A percentile compares a stretch with the other conserved stretches of the same genome.
These are phyloP conservation scores for Hymenoscyphus repandus DNA, from an alignment of 2,329 filamentous ascomycete genomes.

Conservation along the genomic window DNA sequence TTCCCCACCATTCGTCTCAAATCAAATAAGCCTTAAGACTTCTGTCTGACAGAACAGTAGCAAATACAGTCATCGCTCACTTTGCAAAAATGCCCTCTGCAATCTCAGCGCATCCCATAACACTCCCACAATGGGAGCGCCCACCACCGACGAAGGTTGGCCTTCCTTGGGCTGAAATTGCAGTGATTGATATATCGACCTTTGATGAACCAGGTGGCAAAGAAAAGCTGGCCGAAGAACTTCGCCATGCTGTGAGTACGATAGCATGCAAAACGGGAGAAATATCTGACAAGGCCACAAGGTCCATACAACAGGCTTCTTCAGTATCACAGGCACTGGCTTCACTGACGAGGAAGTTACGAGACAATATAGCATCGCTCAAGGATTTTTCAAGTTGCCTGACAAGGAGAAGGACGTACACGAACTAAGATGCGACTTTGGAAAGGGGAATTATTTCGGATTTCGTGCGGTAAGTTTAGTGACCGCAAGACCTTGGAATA, in stretches of 20 bases:
- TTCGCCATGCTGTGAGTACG: slow-evolving; percentile 41
- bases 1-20: no score
- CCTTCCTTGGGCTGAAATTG: slow-evolving; percentile 42
- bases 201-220: slow-evolving; percentile 45
- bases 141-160: slow-evolving; percentile 25
- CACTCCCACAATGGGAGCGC: slow-evolving; percentile 26
- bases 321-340: slow-evolving; percentile 56
- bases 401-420: slow-evolving; percentile 54
- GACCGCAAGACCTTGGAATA: background rate
- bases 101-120: slow-evolving; percentile 2
- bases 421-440: slow-evolving; percentile 41
- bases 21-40: no score
- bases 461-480: slow-evolving; percentile 37
- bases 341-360: slow-evolving; percentile 53
- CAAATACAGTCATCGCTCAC: no score
- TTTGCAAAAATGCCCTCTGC: slow-evolving; percentile 6
- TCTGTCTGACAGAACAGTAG: no score
- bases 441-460: slow-evolving; percentile 50
- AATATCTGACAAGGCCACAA: background rate
- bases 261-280: slow-evolving; percentile 10
- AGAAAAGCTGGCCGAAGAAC: slow-evolving; percentile 42
- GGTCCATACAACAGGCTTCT: slow-evolving; percentile 45
- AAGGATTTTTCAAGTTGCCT: slow-evolving; percentile 50
- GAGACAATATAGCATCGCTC: slow-evolving; percentile 53
- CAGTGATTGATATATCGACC: slow-evolving; percentile 44